phyloP scores from a whole-genome alignment of 768 basidiomycete genomes.

The Pleurotus tuoliensis region DNA sequence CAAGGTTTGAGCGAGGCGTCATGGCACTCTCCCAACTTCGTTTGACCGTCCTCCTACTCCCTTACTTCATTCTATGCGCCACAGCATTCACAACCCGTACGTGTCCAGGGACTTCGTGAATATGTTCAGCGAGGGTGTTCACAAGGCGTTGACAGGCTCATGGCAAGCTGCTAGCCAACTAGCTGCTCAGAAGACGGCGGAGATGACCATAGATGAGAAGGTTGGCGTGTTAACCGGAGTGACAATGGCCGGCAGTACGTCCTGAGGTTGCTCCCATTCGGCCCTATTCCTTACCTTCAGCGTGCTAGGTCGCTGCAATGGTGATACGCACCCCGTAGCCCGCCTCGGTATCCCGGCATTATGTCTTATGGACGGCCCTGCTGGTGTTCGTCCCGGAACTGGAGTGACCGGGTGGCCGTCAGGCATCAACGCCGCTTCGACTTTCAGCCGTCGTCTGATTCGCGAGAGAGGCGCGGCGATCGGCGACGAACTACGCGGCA shows the following conservation, averaged over 20 bases:
- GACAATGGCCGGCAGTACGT: conserved; percentile 4
- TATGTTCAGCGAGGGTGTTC: not conserved
- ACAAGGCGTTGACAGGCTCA: not conserved
- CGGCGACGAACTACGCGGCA: conserved; percentile 62
- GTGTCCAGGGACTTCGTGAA: not conserved
- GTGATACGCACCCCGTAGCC: not conserved
- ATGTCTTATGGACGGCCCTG: conserved; percentile 5
- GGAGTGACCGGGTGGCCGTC: conserved; percentile 4
- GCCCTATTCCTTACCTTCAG: not conserved
- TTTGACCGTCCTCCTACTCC: not conserved
- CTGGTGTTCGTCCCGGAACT: conserved; percentile 3
- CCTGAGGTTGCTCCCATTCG: not conserved
- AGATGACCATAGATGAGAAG: conserved; percentile 6
- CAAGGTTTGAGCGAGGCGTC: not conserved
- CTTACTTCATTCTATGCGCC: conserved; percentile 1
- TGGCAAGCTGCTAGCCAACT: not conserved
- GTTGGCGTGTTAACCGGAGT: conserved; percentile 2
- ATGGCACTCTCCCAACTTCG: conserved; percentile 6
- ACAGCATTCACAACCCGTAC: not conserved
- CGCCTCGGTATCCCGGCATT: conserved; percentile 2
- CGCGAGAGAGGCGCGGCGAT: conserved; percentile 57
- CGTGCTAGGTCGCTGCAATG: conserved; percentile 1
- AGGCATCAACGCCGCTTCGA: conserved; percentile 45
- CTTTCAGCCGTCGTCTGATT: conserved; percentile 61
- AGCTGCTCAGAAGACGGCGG: not conserved